Evolutionary conservation across 257 asterid species (phyloP).

Genomic region (Cruciata laevipes): DNA sequence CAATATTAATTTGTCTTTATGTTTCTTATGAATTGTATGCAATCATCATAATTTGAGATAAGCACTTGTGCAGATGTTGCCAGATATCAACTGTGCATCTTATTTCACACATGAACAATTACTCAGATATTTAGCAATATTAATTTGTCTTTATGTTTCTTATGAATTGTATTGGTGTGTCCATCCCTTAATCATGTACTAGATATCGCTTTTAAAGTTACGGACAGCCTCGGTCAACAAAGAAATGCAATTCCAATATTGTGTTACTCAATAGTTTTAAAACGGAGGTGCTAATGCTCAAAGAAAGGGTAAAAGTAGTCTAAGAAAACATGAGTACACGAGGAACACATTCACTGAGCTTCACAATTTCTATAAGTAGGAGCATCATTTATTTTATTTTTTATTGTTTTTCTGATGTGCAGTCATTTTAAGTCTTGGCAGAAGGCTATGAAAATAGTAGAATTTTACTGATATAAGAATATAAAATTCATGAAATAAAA

Average conservation of each 20-base stretch:
- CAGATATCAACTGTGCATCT: not conserved
- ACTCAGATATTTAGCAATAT: not conserved
- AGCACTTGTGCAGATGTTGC: not conserved
- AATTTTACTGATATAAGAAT: not conserved
- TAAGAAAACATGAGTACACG: not conserved
- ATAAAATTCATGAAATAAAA: not conserved
- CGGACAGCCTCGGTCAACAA: not conserved
- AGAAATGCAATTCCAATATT: not conserved
- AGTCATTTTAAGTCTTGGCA: not conserved
- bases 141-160: not conserved
- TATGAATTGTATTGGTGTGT: not conserved
- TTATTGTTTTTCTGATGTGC: too few species aligned
- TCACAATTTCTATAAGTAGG: not conserved
- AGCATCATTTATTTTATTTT: not conserved
- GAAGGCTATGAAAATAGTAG: not conserved
- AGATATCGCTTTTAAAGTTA: not conserved
- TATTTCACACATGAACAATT: not conserved
- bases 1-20: not conserved
- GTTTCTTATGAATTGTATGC: slow-evolving; percentile 8
- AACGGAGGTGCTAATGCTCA: not conserved
- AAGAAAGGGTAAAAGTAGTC: not conserved
- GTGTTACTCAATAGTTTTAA: not conserved
- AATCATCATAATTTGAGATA: slow-evolving; percentile 24
- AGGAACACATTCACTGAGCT: not conserved
- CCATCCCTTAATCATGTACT: not conserved